phyloP scores from a whole-genome alignment of 2,329 filamentous ascomycete species.

The Venturia effusa region DNA sequence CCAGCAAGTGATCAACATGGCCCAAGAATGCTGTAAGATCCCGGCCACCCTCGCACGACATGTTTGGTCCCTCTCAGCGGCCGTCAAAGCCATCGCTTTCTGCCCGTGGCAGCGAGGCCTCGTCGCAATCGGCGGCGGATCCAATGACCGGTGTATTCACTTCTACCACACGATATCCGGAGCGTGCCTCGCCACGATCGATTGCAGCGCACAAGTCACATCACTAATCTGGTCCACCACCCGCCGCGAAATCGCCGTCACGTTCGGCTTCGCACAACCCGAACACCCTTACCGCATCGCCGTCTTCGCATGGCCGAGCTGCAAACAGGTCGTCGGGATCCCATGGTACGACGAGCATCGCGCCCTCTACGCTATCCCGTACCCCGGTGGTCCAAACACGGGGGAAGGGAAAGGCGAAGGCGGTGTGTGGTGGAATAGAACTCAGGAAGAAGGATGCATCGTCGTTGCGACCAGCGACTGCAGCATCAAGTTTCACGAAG shows the following conservation, averaged over 20 bases:
- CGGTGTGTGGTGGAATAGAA: conserved; percentile 44
- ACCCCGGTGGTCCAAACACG: conserved; percentile 52
- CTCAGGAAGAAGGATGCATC: conserved; percentile 66
- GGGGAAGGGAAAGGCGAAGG: conserved; percentile 32
- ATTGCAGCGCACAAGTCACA: conserved; percentile 87
- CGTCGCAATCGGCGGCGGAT: conserved; percentile 83
- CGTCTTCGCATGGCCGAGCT: conserved; percentile 90
- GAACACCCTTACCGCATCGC: conserved; percentile 84
- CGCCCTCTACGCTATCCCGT: conserved; percentile 79
- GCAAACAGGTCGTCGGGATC: conserved; percentile 72
- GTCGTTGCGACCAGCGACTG: conserved; percentile 87
- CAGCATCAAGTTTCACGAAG: conserved; percentile 89
- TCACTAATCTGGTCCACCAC: conserved; percentile 83
- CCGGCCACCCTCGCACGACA: conserved; percentile 44
- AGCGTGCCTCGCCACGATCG: conserved; percentile 75
- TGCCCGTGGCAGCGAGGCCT: conserved; percentile 87
- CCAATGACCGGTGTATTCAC: conserved; percentile 89
- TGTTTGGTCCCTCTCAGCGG: conserved; percentile 69
- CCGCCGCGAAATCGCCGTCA: conserved; percentile 78
- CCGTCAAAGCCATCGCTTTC: conserved; percentile 94
- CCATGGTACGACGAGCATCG: conserved; percentile 72
- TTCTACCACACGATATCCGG: conserved; percentile 87
- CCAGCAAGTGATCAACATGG: neutral
- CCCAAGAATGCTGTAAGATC: neutral
- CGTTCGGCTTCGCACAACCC: conserved; percentile 86